Base-by-base conservation (phyloP, 495 filamentous ascomycete genomes). In the Lasiosphaeria ovina region DNA sequence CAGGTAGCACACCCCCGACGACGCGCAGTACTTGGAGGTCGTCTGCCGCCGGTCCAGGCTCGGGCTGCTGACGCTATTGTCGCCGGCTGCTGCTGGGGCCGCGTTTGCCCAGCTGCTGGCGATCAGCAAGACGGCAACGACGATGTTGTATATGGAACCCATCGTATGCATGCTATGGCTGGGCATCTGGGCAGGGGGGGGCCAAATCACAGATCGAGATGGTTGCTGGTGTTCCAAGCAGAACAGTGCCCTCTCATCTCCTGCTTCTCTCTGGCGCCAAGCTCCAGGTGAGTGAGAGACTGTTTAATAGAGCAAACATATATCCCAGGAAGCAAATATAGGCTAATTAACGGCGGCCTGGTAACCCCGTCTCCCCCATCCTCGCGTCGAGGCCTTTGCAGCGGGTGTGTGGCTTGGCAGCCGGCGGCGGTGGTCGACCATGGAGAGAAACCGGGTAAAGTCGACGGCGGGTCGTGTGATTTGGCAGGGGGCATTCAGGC, bases 1-100 rank as follows among this genome's bases (percentile, higher is more conserved):
- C 31, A 64, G 57, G 57, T 58, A 66, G 62, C 67, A 69, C 35
- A 69, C 36, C 35, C 35, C 40, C 10, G 60, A 59, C 7, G 66
- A 10, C 24, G 32, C 40, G 61, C 66, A 69, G 60, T 65, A 65
- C 12, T 61, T 57, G 16, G 62, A 59, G 8, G 55, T 59, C 4
- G 58, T 56, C 35, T 61, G 60, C 14, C 61, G 57, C n/a, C 32
- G 58, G 14, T 61, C 62, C 5, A 57, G 24, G 24, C 24, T 24
- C 24, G 24, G 24, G 24, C 24, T 24, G 24, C 24, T 24, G 24
- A 24, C 24, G 24, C 24, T 24, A 2, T 24, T 11, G 44, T 7
- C 38, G 14, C 38, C 38, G 36, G 33, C 33, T 14, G 31, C 7
- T 6, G 33, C 31, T 11, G 36, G 54, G 12, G 8, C 32, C 11